Percentiles rank a stretch among this genome's conserved stretches.
Evolutionary conservation across 148 eudicot genomes (phyloP).

Genomic region (Silene conica): DNA sequence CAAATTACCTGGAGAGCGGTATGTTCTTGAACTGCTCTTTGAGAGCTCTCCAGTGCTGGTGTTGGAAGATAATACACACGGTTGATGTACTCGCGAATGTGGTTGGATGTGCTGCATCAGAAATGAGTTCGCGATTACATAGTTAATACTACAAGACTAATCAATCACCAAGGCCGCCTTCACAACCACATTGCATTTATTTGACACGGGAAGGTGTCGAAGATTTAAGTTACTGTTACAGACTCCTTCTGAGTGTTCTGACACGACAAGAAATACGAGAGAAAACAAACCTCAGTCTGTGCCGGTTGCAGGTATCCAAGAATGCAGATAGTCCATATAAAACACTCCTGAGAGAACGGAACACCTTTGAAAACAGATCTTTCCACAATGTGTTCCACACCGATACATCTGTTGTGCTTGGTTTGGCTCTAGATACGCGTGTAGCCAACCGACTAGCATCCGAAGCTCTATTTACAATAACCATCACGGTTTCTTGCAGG

Average conservation of each 20-base stretch:
- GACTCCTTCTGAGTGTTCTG: too few relatives aligned
- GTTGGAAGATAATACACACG: conserved; percentile 32
- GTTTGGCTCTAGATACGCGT: conserved; percentile 51
- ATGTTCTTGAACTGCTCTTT: conserved; percentile 18
- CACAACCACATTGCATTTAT: too few relatives aligned
- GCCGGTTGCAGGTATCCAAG: conserved; percentile 82
- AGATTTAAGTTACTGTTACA: not conserved
- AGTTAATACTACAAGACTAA: conserved; percentile 5
- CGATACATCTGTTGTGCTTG: conserved; percentile 53
- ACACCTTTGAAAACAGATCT: conserved; percentile 89
- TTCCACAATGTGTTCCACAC: conserved; percentile 78
- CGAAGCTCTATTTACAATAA: conserved; percentile 24
- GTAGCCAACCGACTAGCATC: conserved; percentile 21
- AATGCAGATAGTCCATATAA: conserved; percentile 76
- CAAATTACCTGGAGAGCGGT: conserved; percentile 15
- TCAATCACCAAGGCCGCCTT: too few relatives aligned
- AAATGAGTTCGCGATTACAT: not conserved
- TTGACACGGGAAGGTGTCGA: too few relatives aligned
- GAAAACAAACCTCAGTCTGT: conserved; percentile 65
- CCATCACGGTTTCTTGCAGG: conserved; percentile 28
- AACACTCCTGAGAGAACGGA: conserved; percentile 73
- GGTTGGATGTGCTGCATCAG: conserved; percentile 60
- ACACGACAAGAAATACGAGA: not conserved
- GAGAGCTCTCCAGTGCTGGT: conserved; percentile 17
- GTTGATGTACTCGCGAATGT: conserved; percentile 34